Evolutionary conservation across 2,329 filamentous ascomycete genomes (phyloP), one percentile per base, ranked within the genome.

Genomic region (Curvularia sp.): DNA sequence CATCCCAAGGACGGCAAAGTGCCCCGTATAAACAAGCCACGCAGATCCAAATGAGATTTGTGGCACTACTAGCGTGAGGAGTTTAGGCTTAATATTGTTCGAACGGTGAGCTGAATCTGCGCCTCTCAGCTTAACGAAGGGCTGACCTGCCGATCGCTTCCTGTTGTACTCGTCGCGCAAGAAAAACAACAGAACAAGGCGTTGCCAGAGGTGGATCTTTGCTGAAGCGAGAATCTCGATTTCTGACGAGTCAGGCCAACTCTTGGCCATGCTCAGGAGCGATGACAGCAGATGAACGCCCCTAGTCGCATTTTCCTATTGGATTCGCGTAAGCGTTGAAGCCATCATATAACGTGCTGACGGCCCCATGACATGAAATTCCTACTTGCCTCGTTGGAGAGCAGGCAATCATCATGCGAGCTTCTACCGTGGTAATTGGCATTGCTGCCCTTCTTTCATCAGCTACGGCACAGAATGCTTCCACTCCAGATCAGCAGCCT

Each of bases 401-500:
- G 27, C n/a, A n/a, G 5, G 23, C 27, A 21, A 50, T 49, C 3
- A 58, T 50, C 32, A 55, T 50, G 53, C 48, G 47, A 48, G 42
- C n/a, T 27, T 43, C 50, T 38, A 52, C 41, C 23, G 10, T 56
- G n/a, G 38, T 45, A 23, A 6, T 59, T 12, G 43, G 57, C 45
- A 42, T 42, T 23, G 53, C 53, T 50, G 53, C 45, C 43, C 25
- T 59, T 48, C 21, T 46, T 42, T 48, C 57, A 25, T 34, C 46
- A 25, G 36, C 23, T 13, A 42, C 41, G 21, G 55, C 59, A 19
- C 56, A 62, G 32, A 50, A 56, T 34, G n/a, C 43, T 15, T 36
- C 30, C 23, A 52, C 39, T 30, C 18, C 55, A 23, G 34, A 39
- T n/a, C 46, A 32, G n/a, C 59, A 64, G n/a, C 55, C 53, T 6